Evolutionary conservation across 257 asterid genomes (phyloP), one percentile per base, ranked within the genome.

Genomic region (Solanum piurae): DNA sequence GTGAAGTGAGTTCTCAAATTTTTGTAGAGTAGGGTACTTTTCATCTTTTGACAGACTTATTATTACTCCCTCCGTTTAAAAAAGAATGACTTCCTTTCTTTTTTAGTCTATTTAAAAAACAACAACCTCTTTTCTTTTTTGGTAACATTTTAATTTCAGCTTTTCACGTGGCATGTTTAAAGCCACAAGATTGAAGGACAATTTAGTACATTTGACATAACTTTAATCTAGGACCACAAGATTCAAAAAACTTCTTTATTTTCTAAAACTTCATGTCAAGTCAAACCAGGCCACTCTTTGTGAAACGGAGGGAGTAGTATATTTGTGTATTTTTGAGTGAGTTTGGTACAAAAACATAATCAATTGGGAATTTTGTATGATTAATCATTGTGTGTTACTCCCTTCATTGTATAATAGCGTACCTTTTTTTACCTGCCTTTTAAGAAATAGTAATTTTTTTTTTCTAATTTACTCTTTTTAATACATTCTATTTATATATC

Each of bases 401-500:
- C 18, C 72, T 64, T 2, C 29, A 58, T 21, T 21, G 68, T 58
- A 3, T 58, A 0, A 3, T 23, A 58, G 12, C 12, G 27, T 64
- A 12, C 18, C 2, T 1, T n/a, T n/a, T 55, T 7, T n/a, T 62
- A 42, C 16, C 1, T 0, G 16, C 2, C 3, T 10, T 62, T 62
- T n/a, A 62, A 62, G 4, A 1, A 62, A 62, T n/a, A 29, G 29
- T 29, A 29, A 29, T 29, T 29, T 8, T 38, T 37, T 37, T 7
- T 12, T 44, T 12, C 20, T 46, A 46, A 46, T 46, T 46, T 46
- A 13, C 5, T 2, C 1, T 49, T 13, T 33, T 4, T 60, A 0
- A 60, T 60, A 9, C 6, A 60, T 60, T 60, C 4, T 60, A 0
- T 60, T 21, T 58, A 16, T 0, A 0, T 60, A 0, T 60, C n/a